These are phyloP conservation scores for Leucocoprinus birnbaumii DNA, from an alignment of 768 basidiomycete species.

Conservation along the genomic window DNA sequence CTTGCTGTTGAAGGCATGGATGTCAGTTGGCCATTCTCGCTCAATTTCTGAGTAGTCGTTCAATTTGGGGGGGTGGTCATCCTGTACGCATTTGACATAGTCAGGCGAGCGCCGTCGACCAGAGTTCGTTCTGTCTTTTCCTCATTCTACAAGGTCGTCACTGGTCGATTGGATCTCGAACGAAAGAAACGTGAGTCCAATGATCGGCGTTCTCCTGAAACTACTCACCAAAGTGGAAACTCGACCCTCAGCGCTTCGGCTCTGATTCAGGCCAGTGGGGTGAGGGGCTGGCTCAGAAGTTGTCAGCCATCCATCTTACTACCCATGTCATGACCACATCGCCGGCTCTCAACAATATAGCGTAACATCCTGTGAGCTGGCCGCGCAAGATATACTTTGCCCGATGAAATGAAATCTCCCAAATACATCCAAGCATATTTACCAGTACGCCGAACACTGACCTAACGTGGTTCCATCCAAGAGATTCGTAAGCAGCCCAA, in stretches of 20 bases:
- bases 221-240: neutral
- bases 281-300: neutral
- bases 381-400: slow-evolving; percentile 1
- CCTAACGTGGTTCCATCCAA: neutral
- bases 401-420: slow-evolving; percentile 7
- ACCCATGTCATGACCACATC: neutral
- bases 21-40: neutral
- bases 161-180: too few species aligned
- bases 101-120: too few species aligned
- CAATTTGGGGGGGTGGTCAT: too few species aligned
- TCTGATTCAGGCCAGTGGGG: neutral
- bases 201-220: slow-evolving; percentile 9
- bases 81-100: too few species aligned
- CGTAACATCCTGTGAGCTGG: neutral
- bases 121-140: too few species aligned
- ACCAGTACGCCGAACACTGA: neutral
- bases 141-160: too few species aligned
- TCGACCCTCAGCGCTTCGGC: neutral
- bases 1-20: neutral
- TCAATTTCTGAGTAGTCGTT: neutral
- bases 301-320: neutral
- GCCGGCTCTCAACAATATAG: neutral
- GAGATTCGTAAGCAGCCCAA: neutral
- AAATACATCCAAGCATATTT: neutral
- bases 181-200: too few species aligned